Percentiles rank a stretch among this genome's conserved stretches.
Evolutionary conservation across 208 protist species (phyloP).

Genomic region (Zelonia costaricensis): DNA sequence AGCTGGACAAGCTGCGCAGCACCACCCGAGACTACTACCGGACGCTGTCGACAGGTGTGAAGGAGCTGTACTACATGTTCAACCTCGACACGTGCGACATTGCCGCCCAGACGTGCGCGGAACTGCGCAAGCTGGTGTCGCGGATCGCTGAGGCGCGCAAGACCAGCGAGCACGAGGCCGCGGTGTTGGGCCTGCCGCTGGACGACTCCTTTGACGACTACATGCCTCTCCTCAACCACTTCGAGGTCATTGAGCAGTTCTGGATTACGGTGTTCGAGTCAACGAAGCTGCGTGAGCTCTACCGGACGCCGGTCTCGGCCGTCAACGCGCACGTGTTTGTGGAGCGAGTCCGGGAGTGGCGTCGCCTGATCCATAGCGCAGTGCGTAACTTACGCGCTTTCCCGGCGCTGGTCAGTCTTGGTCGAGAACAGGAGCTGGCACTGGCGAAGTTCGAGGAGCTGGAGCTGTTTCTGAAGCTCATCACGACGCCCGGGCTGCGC

Average conservation of each 20-base stretch:
- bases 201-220: slow-evolving; percentile 72
- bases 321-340: slow-evolving; percentile 66
- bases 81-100: slow-evolving; percentile 87
- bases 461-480: slow-evolving; percentile 59
- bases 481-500: slow-evolving; percentile 77
- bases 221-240: slow-evolving; percentile 53
- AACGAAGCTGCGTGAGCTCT: slow-evolving; percentile 68
- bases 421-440: slow-evolving; percentile 77
- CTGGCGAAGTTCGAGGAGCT: slow-evolving; percentile 80
- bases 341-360: slow-evolving; percentile 75
- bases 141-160: slow-evolving; percentile 47
- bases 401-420: slow-evolving; percentile 66
- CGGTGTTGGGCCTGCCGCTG: slow-evolving; percentile 34
- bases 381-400: slow-evolving; percentile 72
- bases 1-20: slow-evolving; percentile 50
- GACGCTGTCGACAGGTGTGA: slow-evolving; percentile 73
- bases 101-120: slow-evolving; percentile 80
- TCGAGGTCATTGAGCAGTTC: slow-evolving; percentile 87
- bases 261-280: slow-evolving; percentile 69
- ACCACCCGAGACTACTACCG: slow-evolving; percentile 49
- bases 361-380: slow-evolving; percentile 71
- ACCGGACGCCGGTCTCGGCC: slow-evolving; percentile 57
- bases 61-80: slow-evolving; percentile 84
- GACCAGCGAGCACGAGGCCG: slow-evolving; percentile 62
- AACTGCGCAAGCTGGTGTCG: slow-evolving; percentile 71